Evolutionary conservation across 2,329 filamentous ascomycete genomes (phyloP).

Genomic region (Magnaporthales sp.): DNA sequence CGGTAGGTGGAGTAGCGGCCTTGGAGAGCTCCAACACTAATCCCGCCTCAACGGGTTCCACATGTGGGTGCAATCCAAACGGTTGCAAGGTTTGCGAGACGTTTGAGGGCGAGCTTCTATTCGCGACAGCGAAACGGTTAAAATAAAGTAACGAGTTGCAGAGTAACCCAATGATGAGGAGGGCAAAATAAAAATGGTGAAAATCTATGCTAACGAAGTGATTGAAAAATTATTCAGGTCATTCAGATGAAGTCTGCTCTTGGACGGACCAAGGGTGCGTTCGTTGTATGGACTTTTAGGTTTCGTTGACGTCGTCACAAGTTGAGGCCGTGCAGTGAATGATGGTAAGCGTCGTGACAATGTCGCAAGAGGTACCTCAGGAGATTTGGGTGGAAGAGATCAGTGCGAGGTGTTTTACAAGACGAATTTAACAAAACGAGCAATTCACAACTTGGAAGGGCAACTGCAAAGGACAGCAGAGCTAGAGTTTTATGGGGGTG

Average conservation of each 20-base stretch:
- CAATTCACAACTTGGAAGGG: neutral
- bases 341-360: neutral
- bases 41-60: slow-evolving; percentile 1
- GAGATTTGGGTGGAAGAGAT: neutral
- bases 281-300: neutral
- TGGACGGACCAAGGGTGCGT: neutral
- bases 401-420: neutral
- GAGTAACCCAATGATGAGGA: neutral
- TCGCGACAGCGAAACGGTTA: neutral
- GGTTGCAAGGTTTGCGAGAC: neutral
- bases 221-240: neutral
- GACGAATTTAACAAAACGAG: neutral
- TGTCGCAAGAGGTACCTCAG: neutral
- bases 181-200: neutral
- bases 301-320: neutral
- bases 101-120: neutral
- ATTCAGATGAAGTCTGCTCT: neutral
- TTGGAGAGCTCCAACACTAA: slow-evolving; percentile 1
- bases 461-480: neutral
- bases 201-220: neutral
- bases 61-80: neutral
- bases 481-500: neutral
- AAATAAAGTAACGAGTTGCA: neutral
- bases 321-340: neutral
- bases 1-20: neutral